These are phyloP conservation scores for Pythium biforme DNA, from an alignment of 352 stramenopile species.

Conservation along the genomic window DNA sequence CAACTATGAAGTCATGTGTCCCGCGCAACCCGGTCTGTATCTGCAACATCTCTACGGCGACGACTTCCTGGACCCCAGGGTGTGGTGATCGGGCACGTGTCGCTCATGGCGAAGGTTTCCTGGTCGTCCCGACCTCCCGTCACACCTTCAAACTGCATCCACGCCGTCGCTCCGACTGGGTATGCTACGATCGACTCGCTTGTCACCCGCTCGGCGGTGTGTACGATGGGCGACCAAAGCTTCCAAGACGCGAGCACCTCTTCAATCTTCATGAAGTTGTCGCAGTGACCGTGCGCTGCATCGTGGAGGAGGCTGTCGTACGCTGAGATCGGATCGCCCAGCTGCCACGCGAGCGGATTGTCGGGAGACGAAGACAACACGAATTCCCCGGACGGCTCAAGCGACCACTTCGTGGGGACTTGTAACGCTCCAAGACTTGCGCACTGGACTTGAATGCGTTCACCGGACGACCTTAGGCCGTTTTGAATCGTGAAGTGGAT, in stretches of 20 bases:
- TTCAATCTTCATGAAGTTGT: conserved; percentile 39
- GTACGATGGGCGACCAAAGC: conserved; percentile 60
- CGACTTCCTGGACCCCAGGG: conserved; percentile 33
- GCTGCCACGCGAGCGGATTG: background rate
- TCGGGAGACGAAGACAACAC: background rate
- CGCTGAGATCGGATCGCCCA: conserved; percentile 14
- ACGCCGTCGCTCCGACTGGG: conserved; percentile 13
- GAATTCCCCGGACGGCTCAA: background rate
- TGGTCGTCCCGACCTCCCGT: background rate
- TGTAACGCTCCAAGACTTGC: background rate
- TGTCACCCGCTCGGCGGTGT: background rate
- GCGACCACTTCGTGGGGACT: conserved; percentile 10
- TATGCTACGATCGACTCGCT: conserved; percentile 15
- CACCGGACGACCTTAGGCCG: background rate
- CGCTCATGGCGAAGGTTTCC: background rate
- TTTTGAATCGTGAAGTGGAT: conserved; percentile 21
- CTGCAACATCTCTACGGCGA: conserved; percentile 56
- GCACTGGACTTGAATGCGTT: conserved; percentile 16
- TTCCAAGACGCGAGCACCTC: conserved; percentile 63
- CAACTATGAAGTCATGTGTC: conserved; percentile 50
- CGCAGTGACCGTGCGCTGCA: background rate
- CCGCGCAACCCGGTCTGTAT: conserved; percentile 43
- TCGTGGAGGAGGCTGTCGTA: conserved; percentile 23
- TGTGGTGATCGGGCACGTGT: conserved; percentile 6
- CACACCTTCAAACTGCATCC: conserved; percentile 7